Evolutionary conservation across 108 stramenopile species (phyloP).

Genomic region (Nannochloropsis oceanica): DNA sequence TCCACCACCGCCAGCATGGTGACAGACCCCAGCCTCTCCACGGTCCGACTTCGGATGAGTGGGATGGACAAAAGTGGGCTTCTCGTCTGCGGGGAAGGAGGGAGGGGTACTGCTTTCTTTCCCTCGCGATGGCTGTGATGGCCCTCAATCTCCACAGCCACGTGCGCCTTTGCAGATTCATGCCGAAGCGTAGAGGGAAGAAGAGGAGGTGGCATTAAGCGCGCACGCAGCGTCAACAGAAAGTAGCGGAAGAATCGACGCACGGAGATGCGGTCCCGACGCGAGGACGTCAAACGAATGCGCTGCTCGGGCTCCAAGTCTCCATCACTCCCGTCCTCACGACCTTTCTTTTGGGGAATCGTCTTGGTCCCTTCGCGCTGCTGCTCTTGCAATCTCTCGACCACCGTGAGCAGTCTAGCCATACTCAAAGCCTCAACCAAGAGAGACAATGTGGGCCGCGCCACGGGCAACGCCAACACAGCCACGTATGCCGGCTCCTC

Average conservation of each 20-base stretch:
- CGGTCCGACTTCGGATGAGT: slow-evolving; percentile 19
- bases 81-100: background rate
- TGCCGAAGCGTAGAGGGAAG: background rate
- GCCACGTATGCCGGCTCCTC: background rate
- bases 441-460: background rate
- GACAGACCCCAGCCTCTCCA: slow-evolving; percentile 29
- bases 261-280: background rate
- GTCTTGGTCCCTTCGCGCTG: background rate
- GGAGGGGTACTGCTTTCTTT: background rate
- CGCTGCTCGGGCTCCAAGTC: background rate
- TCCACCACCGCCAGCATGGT: slow-evolving; percentile 31
- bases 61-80: slow-evolving; percentile 16
- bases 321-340: background rate
- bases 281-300: background rate
- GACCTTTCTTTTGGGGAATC: background rate
- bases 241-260: background rate
- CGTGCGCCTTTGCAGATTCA: background rate
- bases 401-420: background rate
- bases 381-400: background rate
- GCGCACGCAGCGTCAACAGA: background rate
- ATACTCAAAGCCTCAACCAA: background rate
- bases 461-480: background rate
- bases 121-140: background rate
- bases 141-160: background rate
- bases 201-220: background rate